Percentiles rank a stretch among this genome's conserved stretches.
phyloP scores from a whole-genome alignment of 2,329 filamentous ascomycete genomes.

The Colletotrichum sp. region DNA sequence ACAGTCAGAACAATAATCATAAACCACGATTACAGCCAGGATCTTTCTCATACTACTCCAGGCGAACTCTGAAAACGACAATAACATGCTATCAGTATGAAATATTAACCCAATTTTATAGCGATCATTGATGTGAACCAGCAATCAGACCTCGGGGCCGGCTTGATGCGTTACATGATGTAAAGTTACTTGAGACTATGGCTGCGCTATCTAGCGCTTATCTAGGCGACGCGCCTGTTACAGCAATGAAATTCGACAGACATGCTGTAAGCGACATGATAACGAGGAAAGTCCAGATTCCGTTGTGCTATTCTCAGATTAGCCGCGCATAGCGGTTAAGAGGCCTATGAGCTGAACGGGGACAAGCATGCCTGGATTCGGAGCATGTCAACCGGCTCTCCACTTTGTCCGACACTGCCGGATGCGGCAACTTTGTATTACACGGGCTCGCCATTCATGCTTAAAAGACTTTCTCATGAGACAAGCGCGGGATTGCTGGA shows the following conservation, averaged over 20 bases:
- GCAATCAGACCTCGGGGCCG: not conserved
- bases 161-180: not conserved
- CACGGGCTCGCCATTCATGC: not conserved
- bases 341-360: not conserved
- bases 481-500: not conserved
- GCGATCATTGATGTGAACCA: too few relatives aligned
- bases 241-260: not conserved
- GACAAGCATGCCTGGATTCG: not conserved
- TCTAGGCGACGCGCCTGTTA: accelerated
- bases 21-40: too few relatives aligned
- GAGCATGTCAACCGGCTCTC: not conserved
- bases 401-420: not conserved
- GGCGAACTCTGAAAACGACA: too few relatives aligned
- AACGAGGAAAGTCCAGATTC: too few relatives aligned
- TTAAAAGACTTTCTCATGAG: not conserved
- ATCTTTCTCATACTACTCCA: too few relatives aligned
- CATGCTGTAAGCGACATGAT: too few relatives aligned
- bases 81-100: too few relatives aligned
- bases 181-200: accelerated
- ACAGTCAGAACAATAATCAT: too few relatives aligned
- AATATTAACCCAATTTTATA: too few relatives aligned
- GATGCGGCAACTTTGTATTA: not conserved
- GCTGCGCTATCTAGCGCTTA: accelerated
- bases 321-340: not conserved
- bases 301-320: not conserved